Conservation (phyloP, 352 stramenopile genomes). For the Phytopythium sindhum region DNA sequence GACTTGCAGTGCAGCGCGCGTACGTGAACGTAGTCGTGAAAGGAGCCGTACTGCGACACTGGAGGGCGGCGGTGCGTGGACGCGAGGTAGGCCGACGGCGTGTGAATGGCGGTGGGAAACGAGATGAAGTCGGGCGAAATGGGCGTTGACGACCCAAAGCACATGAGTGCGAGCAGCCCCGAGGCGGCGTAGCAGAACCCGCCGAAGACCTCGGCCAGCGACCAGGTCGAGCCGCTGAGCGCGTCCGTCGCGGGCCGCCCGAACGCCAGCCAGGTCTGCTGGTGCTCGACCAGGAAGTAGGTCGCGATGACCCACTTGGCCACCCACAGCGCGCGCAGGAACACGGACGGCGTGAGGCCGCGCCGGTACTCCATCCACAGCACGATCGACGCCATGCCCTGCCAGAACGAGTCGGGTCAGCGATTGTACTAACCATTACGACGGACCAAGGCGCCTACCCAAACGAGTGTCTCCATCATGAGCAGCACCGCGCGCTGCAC, state of each 20-base stretch:
- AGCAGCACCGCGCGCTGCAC: slow-evolving; percentile 34
- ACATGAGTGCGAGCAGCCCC: slow-evolving; percentile 44
- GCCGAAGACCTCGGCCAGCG: slow-evolving; percentile 21
- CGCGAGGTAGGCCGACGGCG: slow-evolving; percentile 58
- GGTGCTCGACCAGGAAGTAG: slow-evolving; percentile 39
- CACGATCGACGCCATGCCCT: slow-evolving; percentile 45
- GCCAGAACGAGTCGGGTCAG: background rate
- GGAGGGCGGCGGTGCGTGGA: slow-evolving; percentile 36
- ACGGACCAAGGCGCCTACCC: slow-evolving; percentile 24
- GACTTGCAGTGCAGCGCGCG: background rate
- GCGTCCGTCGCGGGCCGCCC: slow-evolving; percentile 7
- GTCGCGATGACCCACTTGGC: slow-evolving; percentile 50
- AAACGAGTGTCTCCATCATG: slow-evolving; percentile 56
- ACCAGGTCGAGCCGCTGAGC: slow-evolving; percentile 1
- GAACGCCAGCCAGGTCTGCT: slow-evolving; percentile 15
- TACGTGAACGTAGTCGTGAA: slow-evolving; percentile 39
- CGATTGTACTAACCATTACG: background rate
- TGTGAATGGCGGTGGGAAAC: slow-evolving; percentile 39
- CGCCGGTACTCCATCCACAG: slow-evolving; percentile 81
- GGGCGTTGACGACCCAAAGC: slow-evolving; percentile 42
- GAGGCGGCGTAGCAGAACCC: slow-evolving; percentile 38
- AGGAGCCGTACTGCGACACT: slow-evolving; percentile 53
- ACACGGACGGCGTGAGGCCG: slow-evolving; percentile 45
- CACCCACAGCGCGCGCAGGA: slow-evolving; percentile 62
- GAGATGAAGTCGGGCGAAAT: slow-evolving; percentile 50